A percentile compares a stretch with the other conserved stretches of the same genome.
phyloP scores from a whole-genome alignment of 192 early-diverging fungal genomes.

The Dispira parvispora region DNA sequence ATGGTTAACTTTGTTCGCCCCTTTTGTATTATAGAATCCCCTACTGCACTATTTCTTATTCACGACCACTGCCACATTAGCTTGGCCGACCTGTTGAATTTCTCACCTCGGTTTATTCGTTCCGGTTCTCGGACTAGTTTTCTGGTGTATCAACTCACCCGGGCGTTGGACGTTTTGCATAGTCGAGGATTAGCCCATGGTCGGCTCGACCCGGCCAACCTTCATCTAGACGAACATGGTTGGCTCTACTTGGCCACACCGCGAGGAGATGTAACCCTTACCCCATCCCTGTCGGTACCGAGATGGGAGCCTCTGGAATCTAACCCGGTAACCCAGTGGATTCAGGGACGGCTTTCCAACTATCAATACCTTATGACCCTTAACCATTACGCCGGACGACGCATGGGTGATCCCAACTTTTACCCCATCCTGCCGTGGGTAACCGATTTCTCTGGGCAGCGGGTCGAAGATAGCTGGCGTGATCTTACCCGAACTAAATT shows the following conservation, averaged over 20 bases:
- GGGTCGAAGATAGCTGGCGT: conserved; percentile 30
- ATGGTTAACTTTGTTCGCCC: neutral
- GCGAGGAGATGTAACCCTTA: neutral
- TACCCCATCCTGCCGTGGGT: conserved; percentile 57
- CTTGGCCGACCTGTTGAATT: conserved; percentile 1
- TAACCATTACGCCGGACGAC: conserved; percentile 25
- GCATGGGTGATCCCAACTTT: conserved; percentile 42
- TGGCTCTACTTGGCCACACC: neutral
- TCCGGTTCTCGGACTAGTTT: conserved; percentile 14
- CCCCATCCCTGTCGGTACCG: neutral
- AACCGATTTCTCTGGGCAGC: conserved; percentile 40
- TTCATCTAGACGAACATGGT: conserved; percentile 7
- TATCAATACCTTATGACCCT: conserved; percentile 10
- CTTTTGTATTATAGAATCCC: neutral
- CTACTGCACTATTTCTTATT: neutral
- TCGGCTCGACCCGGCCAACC: conserved; percentile 12
- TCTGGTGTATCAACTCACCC: conserved; percentile 37
- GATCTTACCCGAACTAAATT: conserved; percentile 49
- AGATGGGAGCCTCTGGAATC: neutral
- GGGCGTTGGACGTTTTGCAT: conserved; percentile 30
- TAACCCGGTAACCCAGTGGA: conserved; percentile 8
- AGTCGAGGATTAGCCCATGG: conserved; percentile 39
- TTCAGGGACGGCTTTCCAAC: neutral
- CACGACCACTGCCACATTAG: neutral
- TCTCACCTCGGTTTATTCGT: neutral